Percentiles rank a stretch among this genome's conserved stretches.
These are phyloP conservation scores for Flammula alnicola DNA, from an alignment of 1,284 basidiomycete species.

Conservation along the genomic window DNA sequence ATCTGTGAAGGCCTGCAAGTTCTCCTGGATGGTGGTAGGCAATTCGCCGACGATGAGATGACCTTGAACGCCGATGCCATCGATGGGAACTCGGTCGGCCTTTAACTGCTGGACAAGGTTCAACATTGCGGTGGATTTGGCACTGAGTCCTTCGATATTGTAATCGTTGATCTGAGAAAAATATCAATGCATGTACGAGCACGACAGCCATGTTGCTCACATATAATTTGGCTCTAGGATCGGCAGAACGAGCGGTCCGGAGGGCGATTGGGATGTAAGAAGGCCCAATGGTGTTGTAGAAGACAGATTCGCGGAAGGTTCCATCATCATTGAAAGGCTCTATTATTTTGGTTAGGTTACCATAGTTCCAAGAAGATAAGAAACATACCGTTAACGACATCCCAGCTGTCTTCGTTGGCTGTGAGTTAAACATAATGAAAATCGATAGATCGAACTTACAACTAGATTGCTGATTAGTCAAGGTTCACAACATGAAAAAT, in stretches of 20 bases:
- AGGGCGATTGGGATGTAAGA: slow-evolving; percentile 50
- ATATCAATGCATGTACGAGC: too few species aligned
- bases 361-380: slow-evolving; percentile 6
- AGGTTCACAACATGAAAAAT: background rate
- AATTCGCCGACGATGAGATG: slow-evolving; percentile 56
- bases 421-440: slow-evolving; percentile 5
- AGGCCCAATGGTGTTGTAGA: slow-evolving; percentile 49
- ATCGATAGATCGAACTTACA: slow-evolving; percentile 15
- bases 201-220: too few species aligned
- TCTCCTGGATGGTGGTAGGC: slow-evolving; percentile 46
- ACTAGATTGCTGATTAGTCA: slow-evolving; percentile 13
- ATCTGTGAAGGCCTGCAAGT: slow-evolving; percentile 49
- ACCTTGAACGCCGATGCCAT: slow-evolving; percentile 58
- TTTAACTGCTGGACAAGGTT: slow-evolving; percentile 53
- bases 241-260: slow-evolving; percentile 47
- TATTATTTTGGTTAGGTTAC: slow-evolving; percentile 9
- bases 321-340: slow-evolving; percentile 60
- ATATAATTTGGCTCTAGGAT: slow-evolving; percentile 49
- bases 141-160: slow-evolving; percentile 52
- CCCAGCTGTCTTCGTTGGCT: slow-evolving; percentile 30
- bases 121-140: slow-evolving; percentile 55
- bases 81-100: slow-evolving; percentile 50
- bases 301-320: slow-evolving; percentile 48
- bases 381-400: slow-evolving; percentile 34
- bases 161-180: slow-evolving; percentile 71